Base-by-base conservation (phyloP, 2,329 filamentous ascomycete species). In the Ceratocystis cacaofunesta region DNA sequence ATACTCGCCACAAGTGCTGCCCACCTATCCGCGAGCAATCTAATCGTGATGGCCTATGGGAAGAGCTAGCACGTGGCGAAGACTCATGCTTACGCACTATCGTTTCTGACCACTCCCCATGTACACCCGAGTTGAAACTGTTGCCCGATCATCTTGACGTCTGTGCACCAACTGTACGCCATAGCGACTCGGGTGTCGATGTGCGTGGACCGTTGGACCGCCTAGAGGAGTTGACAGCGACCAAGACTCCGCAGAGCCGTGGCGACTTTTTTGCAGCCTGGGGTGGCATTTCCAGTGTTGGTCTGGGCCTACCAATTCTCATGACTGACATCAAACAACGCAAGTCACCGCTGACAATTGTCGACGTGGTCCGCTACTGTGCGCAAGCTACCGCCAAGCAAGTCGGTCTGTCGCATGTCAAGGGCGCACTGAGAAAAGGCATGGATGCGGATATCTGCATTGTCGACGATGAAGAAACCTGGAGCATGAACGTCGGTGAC, bases 241-340 rank as follows among this genome's bases (percentile, higher is more conserved):
- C 63, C 7, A 67, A 64, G 41, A 48, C 25, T 5, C 60, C 66
- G 2, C 30, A 62, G n/a, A 63, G 63, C 17, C 70, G 74, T 2
- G 94, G 94, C 46, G 90, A 97, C 76, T 97, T 99, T 80, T 94
- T 97, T 76, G 85, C 88, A 3, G 92, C 92, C 0, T 99, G 94
- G 94, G 94, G 94, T 64, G 94, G 94, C 15, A 96, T 99, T 72
- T 92, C 89, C 3, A 94, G 89, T 3, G 92, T 99, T 19, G 94
- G 94, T 0, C 83, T 99, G 0, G 94, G 94, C 0, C 81, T 99
- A 3, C 90, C 90, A 3, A 96, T 99, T 69, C 81, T 99, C 5
- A 87, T 92, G 85, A 92, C 90, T 0, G 85, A 90, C 57, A 77
- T 82, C 55, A 76, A 80, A 41, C 74, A 78, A 7, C 75, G 76